phyloP scores from a whole-genome alignment of 192 early-diverging fungal genomes.

The Dissophora globulifera region DNA sequence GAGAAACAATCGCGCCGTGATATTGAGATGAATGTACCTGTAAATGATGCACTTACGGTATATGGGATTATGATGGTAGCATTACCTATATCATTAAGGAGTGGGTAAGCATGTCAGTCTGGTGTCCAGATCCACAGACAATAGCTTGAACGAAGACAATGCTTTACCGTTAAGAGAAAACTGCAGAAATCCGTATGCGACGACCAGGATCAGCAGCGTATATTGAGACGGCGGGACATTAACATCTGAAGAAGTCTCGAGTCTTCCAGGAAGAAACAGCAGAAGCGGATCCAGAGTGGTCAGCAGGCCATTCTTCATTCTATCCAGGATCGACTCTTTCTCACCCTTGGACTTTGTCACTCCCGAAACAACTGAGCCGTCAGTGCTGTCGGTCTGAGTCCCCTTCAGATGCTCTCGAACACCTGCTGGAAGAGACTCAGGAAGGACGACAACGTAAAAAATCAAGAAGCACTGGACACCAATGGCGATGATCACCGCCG shows the following conservation, averaged over 20 bases:
- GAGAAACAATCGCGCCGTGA: too few relatives aligned
- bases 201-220: constrained; percentile 16
- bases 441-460: constrained; percentile 21
- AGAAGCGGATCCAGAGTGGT: constrained; percentile 22
- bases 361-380: background rate
- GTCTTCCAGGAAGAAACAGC: constrained; percentile 36
- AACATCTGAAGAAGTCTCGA: constrained; percentile 19
- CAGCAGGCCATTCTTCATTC: constrained; percentile 5
- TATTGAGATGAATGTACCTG: too few relatives aligned
- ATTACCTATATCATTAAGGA: too few relatives aligned
- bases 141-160: too few relatives aligned
- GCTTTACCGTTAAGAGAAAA: constrained; percentile 21
- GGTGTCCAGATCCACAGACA: background rate
- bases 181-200: constrained; percentile 12
- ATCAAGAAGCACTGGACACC: constrained; percentile 1
- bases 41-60: constrained; percentile 47
- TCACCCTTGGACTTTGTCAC: background rate
- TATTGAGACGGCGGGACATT: constrained; percentile 24
- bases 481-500: constrained; percentile 8
- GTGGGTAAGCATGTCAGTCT: too few relatives aligned
- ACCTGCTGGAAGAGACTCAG: constrained; percentile 28
- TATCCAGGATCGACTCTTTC: background rate
- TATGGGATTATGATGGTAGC: constrained; percentile 20
- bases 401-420: background rate
- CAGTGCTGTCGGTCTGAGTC: background rate